Conservation (phyloP, 371 early-diverging fungal species). For the Chytridium lagenaria region DNA sequence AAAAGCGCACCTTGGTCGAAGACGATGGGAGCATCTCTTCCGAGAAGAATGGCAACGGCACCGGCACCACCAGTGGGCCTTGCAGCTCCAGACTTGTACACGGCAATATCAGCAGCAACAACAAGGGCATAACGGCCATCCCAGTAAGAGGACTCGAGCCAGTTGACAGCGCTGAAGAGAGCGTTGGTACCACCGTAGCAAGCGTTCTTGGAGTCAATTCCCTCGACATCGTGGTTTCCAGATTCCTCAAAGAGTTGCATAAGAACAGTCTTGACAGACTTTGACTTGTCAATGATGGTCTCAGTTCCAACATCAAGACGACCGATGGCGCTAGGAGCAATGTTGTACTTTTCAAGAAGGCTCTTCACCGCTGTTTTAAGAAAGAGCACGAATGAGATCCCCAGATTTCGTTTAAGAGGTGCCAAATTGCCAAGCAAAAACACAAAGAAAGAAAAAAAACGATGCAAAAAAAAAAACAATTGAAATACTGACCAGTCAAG, state of each 20-base stretch:
- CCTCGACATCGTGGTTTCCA: constrained; percentile 94
- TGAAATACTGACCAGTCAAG: constrained; percentile 72
- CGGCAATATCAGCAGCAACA: constrained; percentile 96
- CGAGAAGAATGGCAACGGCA: constrained; percentile 92
- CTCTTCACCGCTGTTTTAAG: constrained; percentile 84
- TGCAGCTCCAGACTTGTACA: constrained; percentile 91
- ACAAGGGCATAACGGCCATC: constrained; percentile 69
- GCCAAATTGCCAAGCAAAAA: too few species aligned
- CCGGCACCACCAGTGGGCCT: constrained; percentile 97
- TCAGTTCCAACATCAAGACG: constrained; percentile 98
- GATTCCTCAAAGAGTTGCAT: constrained; percentile 93
- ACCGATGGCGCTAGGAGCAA: constrained; percentile 85
- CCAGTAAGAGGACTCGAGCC: constrained; percentile 84
- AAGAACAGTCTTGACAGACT: constrained; percentile 94
- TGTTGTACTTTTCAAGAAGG: constrained; percentile 90
- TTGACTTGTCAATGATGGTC: constrained; percentile 97
- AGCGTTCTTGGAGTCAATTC: constrained; percentile 97
- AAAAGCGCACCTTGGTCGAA: constrained; percentile 71
- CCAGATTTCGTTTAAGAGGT: too few species aligned
- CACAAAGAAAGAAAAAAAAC: too few species aligned
- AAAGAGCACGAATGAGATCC: too few species aligned
- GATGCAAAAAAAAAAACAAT: too few species aligned
- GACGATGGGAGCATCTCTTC: constrained; percentile 92
- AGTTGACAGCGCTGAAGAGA: constrained; percentile 95
- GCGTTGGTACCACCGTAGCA: constrained; percentile 99